A percentile compares a stretch with the other conserved stretches of the same genome.
Conservation (phyloP, 805 yeast species). For the Schwanniomyces polymorphus region DNA sequence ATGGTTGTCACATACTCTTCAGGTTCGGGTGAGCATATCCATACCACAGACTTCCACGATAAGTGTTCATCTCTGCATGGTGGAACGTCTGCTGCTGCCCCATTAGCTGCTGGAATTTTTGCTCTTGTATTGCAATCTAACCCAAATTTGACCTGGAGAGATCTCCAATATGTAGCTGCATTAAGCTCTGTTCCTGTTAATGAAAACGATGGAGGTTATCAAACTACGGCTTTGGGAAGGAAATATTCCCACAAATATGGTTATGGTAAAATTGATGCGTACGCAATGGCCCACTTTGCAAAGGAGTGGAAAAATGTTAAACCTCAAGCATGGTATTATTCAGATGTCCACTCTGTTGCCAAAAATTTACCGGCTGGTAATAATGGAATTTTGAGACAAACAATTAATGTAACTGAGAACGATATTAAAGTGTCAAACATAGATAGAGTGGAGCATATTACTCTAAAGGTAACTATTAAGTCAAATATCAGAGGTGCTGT, state of each 20-base stretch:
- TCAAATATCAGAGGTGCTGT: conserved; percentile 70
- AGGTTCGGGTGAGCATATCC: conserved; percentile 86
- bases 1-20: conserved; percentile 92
- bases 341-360: conserved; percentile 39
- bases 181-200: conserved; percentile 69
- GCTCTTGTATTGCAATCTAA: conserved; percentile 80
- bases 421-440: conserved; percentile 58
- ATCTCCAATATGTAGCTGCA: conserved; percentile 81
- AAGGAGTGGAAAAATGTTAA: conserved; percentile 79
- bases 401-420: conserved; percentile 45
- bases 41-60: conserved; percentile 76
- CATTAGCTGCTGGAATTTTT: conserved; percentile 95
- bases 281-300: conserved; percentile 69
- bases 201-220: conserved; percentile 72
- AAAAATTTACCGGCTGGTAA: conserved; percentile 14
- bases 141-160: conserved; percentile 93
- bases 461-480: conserved; percentile 71
- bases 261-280: conserved; percentile 89
- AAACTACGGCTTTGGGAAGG: conserved; percentile 63
- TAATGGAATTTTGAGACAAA: conserved; percentile 17
- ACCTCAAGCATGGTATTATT: conserved; percentile 82
- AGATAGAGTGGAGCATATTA: conserved; percentile 80
- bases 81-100: conserved; percentile 99
- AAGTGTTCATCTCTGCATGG: conserved; percentile 79
- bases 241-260: conserved; percentile 86